Evolutionary conservation across 306 rosid genomes (phyloP).

Genomic region (Lathyrus sativus): DNA sequence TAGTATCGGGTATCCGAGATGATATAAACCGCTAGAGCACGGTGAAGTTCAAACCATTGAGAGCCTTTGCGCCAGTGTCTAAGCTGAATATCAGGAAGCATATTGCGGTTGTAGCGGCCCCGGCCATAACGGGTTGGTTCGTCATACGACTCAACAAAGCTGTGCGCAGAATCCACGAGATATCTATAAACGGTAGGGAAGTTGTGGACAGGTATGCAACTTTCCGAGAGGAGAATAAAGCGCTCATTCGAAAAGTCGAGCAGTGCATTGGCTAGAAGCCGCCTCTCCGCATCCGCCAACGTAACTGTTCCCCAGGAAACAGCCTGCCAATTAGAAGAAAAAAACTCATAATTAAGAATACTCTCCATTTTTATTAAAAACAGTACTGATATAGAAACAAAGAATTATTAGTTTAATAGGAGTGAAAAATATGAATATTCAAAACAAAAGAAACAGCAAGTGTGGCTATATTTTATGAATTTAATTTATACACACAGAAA

Average conservation of each 20-base stretch:
- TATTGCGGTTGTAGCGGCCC: slow-evolving; percentile 80
- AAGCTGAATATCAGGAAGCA: slow-evolving; percentile 83
- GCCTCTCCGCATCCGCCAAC: slow-evolving; percentile 86
- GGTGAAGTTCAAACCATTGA: slow-evolving; percentile 82
- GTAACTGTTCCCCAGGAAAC: slow-evolving; percentile 86
- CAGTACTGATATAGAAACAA: too few relatives aligned
- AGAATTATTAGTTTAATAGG: too few relatives aligned
- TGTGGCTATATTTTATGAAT: too few relatives aligned
- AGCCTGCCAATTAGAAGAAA: slow-evolving; percentile 42
- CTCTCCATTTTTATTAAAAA: too few relatives aligned
- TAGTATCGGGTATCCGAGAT: slow-evolving; percentile 65
- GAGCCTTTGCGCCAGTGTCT: slow-evolving; percentile 92
- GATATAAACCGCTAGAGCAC: slow-evolving; percentile 53
- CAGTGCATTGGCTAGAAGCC: slow-evolving; percentile 86
- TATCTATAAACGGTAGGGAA: slow-evolving; percentile 75
- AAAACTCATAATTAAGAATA: not conserved
- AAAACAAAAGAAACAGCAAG: too few relatives aligned
- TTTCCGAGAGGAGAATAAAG: slow-evolving; percentile 89
- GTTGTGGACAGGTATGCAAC: slow-evolving; percentile 89
- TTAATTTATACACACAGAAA: too few relatives aligned
- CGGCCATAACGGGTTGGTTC: slow-evolving; percentile 86
- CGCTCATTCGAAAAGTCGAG: slow-evolving; percentile 89
- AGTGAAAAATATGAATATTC: not conserved
- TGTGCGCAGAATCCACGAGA: slow-evolving; percentile 59
- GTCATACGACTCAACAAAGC: slow-evolving; percentile 87